These are phyloP conservation scores for Solanum chacoense DNA, from an alignment of 305 asterid species.

Conservation along the genomic window DNA sequence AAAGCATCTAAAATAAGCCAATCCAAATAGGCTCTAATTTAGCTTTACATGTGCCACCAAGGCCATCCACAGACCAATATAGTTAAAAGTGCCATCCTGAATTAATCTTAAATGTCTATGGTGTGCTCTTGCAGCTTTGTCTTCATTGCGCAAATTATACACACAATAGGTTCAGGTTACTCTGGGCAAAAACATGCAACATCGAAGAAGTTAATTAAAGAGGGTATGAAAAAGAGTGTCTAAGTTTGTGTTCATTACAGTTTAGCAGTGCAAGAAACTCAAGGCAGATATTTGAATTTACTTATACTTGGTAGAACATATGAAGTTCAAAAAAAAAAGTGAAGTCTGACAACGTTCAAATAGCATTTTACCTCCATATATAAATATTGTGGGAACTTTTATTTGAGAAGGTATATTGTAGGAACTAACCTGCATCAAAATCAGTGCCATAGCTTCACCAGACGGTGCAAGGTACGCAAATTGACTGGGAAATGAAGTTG, in stretches of 20 bases:
- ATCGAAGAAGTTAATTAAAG: background rate
- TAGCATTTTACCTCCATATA: background rate
- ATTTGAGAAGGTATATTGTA: background rate
- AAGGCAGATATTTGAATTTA: background rate
- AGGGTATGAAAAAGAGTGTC: background rate
- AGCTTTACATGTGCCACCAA: background rate
- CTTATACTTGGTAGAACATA: background rate
- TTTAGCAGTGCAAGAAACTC: background rate
- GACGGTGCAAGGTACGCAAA: constrained; percentile 80
- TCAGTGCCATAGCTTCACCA: constrained; percentile 89
- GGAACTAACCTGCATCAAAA: constrained; percentile 70
- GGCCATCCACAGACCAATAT: background rate
- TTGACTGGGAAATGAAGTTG: constrained; percentile 62
- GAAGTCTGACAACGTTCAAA: background rate
- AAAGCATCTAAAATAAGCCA: background rate
- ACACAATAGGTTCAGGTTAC: background rate
- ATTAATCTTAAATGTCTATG: background rate
- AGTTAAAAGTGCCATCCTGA: background rate
- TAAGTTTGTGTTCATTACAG: background rate
- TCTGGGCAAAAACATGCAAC: background rate
- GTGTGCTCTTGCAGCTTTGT: background rate
- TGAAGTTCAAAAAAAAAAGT: background rate
- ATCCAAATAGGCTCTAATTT: background rate
- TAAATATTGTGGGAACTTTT: background rate
- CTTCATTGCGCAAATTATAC: background rate